Evolutionary conservation across 1,139 yeast genomes (phyloP), one percentile per base, ranked within the genome.

Genomic region (Pneumocystis carinii): DNA sequence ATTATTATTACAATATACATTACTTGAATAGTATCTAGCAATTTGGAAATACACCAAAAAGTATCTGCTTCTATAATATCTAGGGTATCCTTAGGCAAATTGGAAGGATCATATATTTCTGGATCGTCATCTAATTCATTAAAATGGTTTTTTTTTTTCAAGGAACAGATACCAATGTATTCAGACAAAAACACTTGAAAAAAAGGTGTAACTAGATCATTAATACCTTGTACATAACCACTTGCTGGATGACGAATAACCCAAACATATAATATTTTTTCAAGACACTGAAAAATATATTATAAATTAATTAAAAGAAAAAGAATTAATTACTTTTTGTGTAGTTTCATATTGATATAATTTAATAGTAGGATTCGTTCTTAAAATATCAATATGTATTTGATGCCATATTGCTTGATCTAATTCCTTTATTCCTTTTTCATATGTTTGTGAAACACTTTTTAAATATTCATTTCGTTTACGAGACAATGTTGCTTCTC

Each of bases 161-260:
- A 24, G 24, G 38, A 5, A 19, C 12, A 17, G 32, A 39, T 39
- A 59, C 61, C 53, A 35, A 78, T 73, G 72, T 90, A 90, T 66
- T 85, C 84, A 2, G 84, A 79, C 62, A 94, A 74, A 71, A 92
- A 92, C 0, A 92, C 85, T 73, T 92, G 96, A 73, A 81, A 90
- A 72, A 94, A 90, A 1, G 99, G 98, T 0, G 97, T 92, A 19
- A 86, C 90, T 64, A 92, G 78, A 74, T 92, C 99, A 72, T 92
- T 92, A 64, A 92, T 94, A 36, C 99, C 99, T 75, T 92, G 99
- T n/a, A 92, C 99, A 73, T 92, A 92, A 3, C 99, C 99, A 71
- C 94, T 85, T 3, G 97, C 97, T 0, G 99, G 98, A 72, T 94
- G 98, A 66, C 98, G 81, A 27, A 92, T 85, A 0, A 98, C 96